Percentiles rank a stretch among this genome's conserved stretches.
phyloP scores from a whole-genome alignment of 495 filamentous ascomycete species.

The Penicillium simplicissimum region DNA sequence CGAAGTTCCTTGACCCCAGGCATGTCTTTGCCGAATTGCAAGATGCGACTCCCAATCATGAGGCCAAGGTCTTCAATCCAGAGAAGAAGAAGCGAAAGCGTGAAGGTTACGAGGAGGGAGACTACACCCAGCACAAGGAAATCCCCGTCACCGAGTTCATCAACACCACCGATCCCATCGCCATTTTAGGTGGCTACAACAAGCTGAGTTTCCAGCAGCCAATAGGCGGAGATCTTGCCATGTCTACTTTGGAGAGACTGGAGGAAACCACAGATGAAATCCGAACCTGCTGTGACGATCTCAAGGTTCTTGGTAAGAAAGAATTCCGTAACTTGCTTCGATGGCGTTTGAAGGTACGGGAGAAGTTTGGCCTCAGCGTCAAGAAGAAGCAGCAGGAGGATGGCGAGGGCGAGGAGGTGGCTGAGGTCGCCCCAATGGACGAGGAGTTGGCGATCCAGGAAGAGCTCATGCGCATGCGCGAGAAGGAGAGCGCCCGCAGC shows the following conservation, averaged over 20 bases:
- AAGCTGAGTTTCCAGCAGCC: conserved; percentile 77
- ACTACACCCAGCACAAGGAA: conserved; percentile 91
- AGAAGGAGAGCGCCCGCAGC: conserved; percentile 69
- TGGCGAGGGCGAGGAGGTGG: conserved; percentile 70
- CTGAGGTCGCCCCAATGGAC: conserved; percentile 84
- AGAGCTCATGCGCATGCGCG: conserved; percentile 75
- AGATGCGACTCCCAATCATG: conserved; percentile 87
- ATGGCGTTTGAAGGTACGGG: conserved; percentile 88
- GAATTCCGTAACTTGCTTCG: conserved; percentile 91
- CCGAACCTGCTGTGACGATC: conserved; percentile 77
- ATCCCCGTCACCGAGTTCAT: conserved; percentile 88
- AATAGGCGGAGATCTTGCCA: conserved; percentile 77
- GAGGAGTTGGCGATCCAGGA: conserved; percentile 89
- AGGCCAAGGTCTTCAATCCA: conserved; percentile 96
- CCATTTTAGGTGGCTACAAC: conserved; percentile 89
- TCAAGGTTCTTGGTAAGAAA: conserved; percentile 88
- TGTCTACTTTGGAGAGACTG: conserved; percentile 80
- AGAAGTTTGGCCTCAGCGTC: conserved; percentile 82
- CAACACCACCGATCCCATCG: conserved; percentile 90
- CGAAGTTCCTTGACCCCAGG: conserved; percentile 85
- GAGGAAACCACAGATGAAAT: conserved; percentile 95
- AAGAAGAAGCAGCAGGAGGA: conserved; percentile 58
- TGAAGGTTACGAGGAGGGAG: conserved; percentile 95
- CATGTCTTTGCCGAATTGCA: conserved; percentile 94
- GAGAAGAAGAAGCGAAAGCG: conserved; percentile 96